Evolutionary conservation across 2,329 filamentous ascomycete species (phyloP), one percentile per base, ranked within the genome.

Genomic region (Microcyclospora pomicola): DNA sequence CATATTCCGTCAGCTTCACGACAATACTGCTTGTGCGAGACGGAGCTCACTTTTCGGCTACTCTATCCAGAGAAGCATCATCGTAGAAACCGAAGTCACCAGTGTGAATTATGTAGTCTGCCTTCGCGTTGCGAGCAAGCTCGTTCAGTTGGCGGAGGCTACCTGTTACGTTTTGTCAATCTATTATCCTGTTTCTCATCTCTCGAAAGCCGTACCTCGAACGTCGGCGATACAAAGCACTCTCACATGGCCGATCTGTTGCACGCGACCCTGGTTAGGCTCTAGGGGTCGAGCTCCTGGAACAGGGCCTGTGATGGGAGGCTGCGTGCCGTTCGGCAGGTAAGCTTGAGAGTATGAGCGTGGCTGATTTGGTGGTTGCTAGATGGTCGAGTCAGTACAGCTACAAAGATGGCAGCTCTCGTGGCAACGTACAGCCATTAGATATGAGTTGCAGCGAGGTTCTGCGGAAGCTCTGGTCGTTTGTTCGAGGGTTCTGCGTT

Each of bases 21-120:
- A 11, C 19, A 9, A 41, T 11, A 31, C 39, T 49, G 36, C 39
- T 44, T 41, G 44, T 43, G 27, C 15, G 16, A 6, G 19, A 24
- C 7, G 19, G 7, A 24, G 67, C 78, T 68, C 66, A 93, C 85
- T 98, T 98, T 64, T 98, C 91, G 31, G 91, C 91, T 67, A 98
- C 96, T 56, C 91, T 81, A 56, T 96, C 88, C 49, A 98, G 69
- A 28, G 91, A 98, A 38, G 80, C 84, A 54, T 93, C 82, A 62
- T 98, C 91, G 67, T 98, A 98, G 67, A 98, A 98, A 46, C 91
- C 91, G 60, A 98, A 98, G 62, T 98, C 91, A 62, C 91, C 91
- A 14, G 91, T 98, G 48, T 98, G 91, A 56, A 98, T 86, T 63
- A 98, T 94, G 67, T 95, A 86, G 65, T 95, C 86, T 53, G 91